These are phyloP conservation scores for Rachicladosporium sp. DNA, from an alignment of 2,329 filamentous ascomycete species.

Conservation along the genomic window DNA sequence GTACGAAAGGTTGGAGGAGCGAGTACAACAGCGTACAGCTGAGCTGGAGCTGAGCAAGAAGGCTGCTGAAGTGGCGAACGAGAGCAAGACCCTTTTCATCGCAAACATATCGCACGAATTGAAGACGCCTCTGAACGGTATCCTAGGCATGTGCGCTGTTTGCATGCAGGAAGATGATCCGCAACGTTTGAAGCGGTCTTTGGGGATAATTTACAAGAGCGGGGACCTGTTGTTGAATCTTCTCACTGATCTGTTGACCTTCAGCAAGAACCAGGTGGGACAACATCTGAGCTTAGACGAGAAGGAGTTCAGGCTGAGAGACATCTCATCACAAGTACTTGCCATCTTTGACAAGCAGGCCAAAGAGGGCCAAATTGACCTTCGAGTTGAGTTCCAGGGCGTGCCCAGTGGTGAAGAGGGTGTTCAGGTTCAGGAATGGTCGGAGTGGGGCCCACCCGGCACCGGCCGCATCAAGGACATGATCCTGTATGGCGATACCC, in stretches of 20 bases:
- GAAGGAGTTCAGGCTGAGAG: constrained; percentile 72
- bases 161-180: constrained; percentile 86
- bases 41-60: constrained; percentile 84
- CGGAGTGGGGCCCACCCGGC: constrained; percentile 35
- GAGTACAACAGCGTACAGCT: constrained; percentile 68
- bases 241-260: constrained; percentile 78
- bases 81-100: constrained; percentile 95
- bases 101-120: constrained; percentile 83
- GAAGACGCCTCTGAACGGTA: constrained; percentile 90
- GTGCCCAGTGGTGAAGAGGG: constrained; percentile 4
- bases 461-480: constrained; percentile 66
- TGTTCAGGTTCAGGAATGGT: constrained; percentile 8
- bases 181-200: constrained; percentile 62
- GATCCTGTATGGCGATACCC: constrained; percentile 84
- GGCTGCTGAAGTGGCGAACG: constrained; percentile 85
- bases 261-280: constrained; percentile 90
- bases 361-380: constrained; percentile 61
- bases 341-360: constrained; percentile 88
- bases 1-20: constrained; percentile 71
- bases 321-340: constrained; percentile 68
- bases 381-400: constrained; percentile 60
- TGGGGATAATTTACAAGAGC: constrained; percentile 82
- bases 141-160: constrained; percentile 84
- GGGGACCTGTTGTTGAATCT: constrained; percentile 74
- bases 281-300: constrained; percentile 72